These are phyloP conservation scores for Spirogloea muscicola DNA, from an alignment of 139 green algal genomes.

Conservation along the genomic window DNA sequence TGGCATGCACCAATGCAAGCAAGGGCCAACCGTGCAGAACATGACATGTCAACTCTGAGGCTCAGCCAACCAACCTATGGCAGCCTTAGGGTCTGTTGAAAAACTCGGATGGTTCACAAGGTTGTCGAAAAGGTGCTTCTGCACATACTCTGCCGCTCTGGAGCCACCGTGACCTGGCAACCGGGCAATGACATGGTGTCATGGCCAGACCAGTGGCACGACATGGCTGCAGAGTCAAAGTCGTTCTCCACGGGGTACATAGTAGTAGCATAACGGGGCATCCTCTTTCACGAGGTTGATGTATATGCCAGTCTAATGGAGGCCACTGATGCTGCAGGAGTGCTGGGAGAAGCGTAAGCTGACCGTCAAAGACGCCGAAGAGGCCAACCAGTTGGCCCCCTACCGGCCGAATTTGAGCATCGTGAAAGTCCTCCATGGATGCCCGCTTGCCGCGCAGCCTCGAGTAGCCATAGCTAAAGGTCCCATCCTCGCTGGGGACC, in stretches of 20 bases:
- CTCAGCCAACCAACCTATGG: slow-evolving; percentile 59
- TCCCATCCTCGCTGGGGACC: slow-evolving; percentile 63
- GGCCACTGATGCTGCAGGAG: too few species aligned
- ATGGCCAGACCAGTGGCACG: too few species aligned
- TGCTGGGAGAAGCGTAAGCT: background rate
- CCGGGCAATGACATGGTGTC: too few species aligned
- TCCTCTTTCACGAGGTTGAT: background rate
- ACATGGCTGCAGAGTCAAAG: too few species aligned
- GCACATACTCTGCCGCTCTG: slow-evolving; percentile 78
- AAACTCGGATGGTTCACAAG: slow-evolving; percentile 73
- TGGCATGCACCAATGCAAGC: too few species aligned
- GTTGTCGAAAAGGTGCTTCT: slow-evolving; percentile 77
- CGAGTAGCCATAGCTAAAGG: slow-evolving; percentile 65
- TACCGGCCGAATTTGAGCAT: slow-evolving; percentile 52
- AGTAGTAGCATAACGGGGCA: background rate
- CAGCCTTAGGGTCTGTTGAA: slow-evolving; percentile 52
- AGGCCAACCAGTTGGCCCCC: slow-evolving; percentile 62
- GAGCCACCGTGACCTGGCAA: slow-evolving; percentile 80
- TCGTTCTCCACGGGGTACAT: too few species aligned
- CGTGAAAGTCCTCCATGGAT: slow-evolving; percentile 79
- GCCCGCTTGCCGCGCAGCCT: slow-evolving; percentile 67
- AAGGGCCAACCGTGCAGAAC: too few species aligned
- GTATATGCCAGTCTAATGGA: background rate
- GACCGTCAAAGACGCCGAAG: slow-evolving; percentile 94
- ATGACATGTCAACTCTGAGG: too few species aligned